Conservation (phyloP, 176 grass and related monocot species). For the Cenchrus americanus region DNA sequence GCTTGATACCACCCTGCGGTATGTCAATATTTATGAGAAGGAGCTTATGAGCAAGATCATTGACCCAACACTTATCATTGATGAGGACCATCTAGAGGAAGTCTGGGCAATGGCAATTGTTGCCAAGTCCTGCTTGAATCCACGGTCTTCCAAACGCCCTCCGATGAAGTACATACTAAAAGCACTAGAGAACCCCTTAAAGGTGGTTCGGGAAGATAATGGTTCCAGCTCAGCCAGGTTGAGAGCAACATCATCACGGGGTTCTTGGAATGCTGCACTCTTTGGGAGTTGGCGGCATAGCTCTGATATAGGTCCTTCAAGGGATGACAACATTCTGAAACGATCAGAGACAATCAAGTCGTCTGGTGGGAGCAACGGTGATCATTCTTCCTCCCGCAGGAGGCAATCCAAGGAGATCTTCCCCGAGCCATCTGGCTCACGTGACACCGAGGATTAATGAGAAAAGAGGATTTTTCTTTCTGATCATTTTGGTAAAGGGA, state of each 20-base stretch:
- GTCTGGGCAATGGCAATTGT: conserved; percentile 98
- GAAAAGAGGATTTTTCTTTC: neutral
- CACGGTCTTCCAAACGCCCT: conserved; percentile 75
- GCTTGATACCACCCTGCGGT: conserved; percentile 70
- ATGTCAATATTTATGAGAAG: conserved; percentile 88
- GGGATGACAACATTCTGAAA: conserved; percentile 65
- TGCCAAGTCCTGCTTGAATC: conserved; percentile 96
- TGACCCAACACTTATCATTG: conserved; percentile 87
- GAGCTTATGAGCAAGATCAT: conserved; percentile 92
- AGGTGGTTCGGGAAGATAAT: conserved; percentile 91
- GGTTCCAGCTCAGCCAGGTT: conserved; percentile 71
- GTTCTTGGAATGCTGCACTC: conserved; percentile 95
- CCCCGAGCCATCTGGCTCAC: conserved; percentile 75
- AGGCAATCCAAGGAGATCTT: conserved; percentile 83
- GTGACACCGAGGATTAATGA: conserved; percentile 79
- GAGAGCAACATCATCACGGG: conserved; percentile 86
- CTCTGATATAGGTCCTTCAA: conserved; percentile 73
- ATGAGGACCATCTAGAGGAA: conserved; percentile 98
- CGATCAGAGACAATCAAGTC: conserved; percentile 77
- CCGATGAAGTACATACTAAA: conserved; percentile 84
- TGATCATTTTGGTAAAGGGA: conserved; percentile 37
- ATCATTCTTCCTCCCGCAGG: conserved; percentile 78
- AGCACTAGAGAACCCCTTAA: conserved; percentile 91
- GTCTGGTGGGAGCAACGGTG: conserved; percentile 86
- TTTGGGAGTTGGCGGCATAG: conserved; percentile 90